phyloP scores from a whole-genome alignment of 2,329 filamentous ascomycete species.

The Incumbomyces delicatus region DNA sequence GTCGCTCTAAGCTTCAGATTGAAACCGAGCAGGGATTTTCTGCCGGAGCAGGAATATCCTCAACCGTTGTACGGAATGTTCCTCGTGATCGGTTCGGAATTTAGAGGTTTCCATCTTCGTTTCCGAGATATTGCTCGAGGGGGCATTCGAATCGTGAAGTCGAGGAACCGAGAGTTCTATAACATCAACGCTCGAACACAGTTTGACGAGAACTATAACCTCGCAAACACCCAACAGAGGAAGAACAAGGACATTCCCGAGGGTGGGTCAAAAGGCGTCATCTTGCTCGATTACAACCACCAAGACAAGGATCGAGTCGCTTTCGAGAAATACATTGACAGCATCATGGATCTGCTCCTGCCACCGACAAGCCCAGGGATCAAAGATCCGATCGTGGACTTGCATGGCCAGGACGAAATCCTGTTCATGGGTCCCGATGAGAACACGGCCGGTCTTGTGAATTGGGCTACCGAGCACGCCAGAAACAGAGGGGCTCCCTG shows the following conservation, averaged over 20 bases:
- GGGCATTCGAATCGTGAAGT: conserved; percentile 98
- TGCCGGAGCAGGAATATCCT: conserved; percentile 85
- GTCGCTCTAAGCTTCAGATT: conserved; percentile 94
- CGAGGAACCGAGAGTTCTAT: conserved; percentile 89
- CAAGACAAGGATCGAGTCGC: conserved; percentile 87
- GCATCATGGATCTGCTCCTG: conserved; percentile 87
- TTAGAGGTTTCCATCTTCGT: conserved; percentile 90
- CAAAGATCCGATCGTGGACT: conserved; percentile 95
- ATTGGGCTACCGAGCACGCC: conserved; percentile 98
- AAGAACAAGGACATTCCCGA: conserved; percentile 99
- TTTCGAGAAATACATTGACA: conserved; percentile 99
- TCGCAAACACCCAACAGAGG: conserved; percentile 95
- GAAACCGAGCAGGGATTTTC: conserved; percentile 63
- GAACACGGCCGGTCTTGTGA: conserved; percentile 93
- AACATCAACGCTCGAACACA: conserved; percentile 91
- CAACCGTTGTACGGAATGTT: conserved; percentile 97
- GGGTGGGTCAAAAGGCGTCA: conserved; percentile 95
- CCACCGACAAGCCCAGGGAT: conserved; percentile 87
- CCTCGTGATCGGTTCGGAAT: conserved; percentile 92
- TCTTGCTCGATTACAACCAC: conserved; percentile 84
- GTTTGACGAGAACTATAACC: conserved; percentile 97
- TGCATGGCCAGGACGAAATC: conserved; percentile 92
- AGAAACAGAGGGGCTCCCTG: conserved; percentile 77
- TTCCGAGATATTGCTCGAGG: conserved; percentile 96
- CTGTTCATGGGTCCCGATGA: conserved; percentile 98